Conservation (phyloP, 768 basidiomycete species). For the Russula griseocarnosa region DNA sequence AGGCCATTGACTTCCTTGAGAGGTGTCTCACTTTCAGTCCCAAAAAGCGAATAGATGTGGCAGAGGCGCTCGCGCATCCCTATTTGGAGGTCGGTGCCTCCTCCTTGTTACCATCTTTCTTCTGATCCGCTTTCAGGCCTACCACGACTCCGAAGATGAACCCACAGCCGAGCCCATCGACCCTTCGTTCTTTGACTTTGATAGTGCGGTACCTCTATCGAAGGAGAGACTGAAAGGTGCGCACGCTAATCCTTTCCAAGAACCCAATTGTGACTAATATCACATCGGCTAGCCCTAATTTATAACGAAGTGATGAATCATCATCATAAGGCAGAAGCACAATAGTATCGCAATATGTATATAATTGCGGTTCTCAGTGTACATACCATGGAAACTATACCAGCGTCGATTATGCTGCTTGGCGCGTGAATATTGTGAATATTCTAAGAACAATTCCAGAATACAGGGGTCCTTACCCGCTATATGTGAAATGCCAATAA, state of each 20-base stretch:
- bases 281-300: constrained; percentile 21
- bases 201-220: constrained; percentile 58
- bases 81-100: constrained; percentile 64
- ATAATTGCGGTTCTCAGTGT: constrained; percentile 11
- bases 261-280: not conserved
- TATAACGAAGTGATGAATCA: constrained; percentile 24
- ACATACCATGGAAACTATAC: constrained; percentile 21
- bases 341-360: constrained; percentile 17
- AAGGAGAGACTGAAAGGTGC: constrained; percentile 70
- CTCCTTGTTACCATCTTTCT: not conserved
- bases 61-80: constrained; percentile 83
- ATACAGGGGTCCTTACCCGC: not conserved
- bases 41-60: constrained; percentile 81
- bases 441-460: not conserved
- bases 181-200: constrained; percentile 80
- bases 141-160: constrained; percentile 88
- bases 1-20: constrained; percentile 76
- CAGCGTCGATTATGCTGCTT: constrained; percentile 17
- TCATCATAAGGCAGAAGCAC: constrained; percentile 11
- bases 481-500: not conserved
- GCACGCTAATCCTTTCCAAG: not conserved
- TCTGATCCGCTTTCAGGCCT: constrained; percentile 47
- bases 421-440: not conserved
- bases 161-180: constrained; percentile 73
- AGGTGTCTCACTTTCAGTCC: constrained; percentile 83